A percentile compares a stretch with the other conserved stretches of the same genome.
These are phyloP conservation scores for Paramecium biaurelia DNA, from an alignment of 73 alveolate species.

Conservation along the genomic window DNA sequence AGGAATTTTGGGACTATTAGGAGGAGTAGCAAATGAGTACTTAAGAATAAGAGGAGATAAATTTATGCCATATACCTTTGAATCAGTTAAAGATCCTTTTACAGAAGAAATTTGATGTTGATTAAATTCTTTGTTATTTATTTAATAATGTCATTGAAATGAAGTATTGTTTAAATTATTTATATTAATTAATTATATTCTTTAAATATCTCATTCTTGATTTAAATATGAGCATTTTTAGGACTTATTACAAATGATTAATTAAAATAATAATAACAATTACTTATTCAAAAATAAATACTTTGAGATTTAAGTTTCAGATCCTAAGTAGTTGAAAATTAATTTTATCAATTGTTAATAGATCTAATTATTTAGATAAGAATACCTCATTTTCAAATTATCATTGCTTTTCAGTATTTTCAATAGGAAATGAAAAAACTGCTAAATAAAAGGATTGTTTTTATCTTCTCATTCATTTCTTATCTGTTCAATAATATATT, in stretches of 20 bases:
- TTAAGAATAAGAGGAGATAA: neutral
- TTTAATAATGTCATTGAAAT: neutral
- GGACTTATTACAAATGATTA: no score
- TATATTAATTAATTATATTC: no score
- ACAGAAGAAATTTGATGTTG: conserved; percentile 21
- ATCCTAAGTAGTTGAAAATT: neutral
- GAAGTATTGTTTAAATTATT: no score
- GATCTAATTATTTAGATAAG: neutral
- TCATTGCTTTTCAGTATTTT: no score
- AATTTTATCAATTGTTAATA: neutral
- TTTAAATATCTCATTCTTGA: no score
- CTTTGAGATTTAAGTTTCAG: neutral
- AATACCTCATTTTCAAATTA: neutral
- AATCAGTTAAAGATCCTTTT: conserved; percentile 32
- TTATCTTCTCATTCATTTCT: neutral
- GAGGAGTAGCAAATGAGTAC: conserved; percentile 27
- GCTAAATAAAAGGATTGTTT: neutral
- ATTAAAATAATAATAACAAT: no score
- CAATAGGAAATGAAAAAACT: neutral
- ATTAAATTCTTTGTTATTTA: neutral
- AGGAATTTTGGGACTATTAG: neutral
- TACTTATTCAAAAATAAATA: no score
- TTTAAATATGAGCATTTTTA: no score
- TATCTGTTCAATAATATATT: neutral
- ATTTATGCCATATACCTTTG: conserved; percentile 38